Evolutionary conservation across 2,329 filamentous ascomycete genomes (phyloP).

Genomic region (Aspergillus hiratsukae): DNA sequence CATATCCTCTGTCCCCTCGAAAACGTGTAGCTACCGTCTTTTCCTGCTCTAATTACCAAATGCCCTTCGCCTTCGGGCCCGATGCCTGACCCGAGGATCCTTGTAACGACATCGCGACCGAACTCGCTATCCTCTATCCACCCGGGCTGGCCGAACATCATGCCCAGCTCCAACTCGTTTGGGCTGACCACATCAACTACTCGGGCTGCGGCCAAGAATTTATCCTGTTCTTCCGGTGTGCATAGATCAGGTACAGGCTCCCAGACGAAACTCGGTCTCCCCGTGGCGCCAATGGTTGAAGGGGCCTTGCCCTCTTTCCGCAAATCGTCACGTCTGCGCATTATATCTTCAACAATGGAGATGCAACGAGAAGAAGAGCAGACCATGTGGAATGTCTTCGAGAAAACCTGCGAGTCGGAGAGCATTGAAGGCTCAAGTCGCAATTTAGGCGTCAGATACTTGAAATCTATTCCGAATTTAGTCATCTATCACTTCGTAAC

Average conservation of each 20-base stretch:
- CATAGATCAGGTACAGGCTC: slow-evolving; percentile 91
- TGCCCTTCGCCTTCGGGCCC: slow-evolving; percentile 34
- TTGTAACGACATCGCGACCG: slow-evolving; percentile 30
- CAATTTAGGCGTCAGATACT: slow-evolving; percentile 81
- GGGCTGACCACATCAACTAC: slow-evolving; percentile 63
- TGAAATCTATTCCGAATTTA: slow-evolving; percentile 58
- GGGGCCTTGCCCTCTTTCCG: slow-evolving; percentile 22
- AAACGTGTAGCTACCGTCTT: slow-evolving; percentile 54
- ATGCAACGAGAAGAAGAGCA: slow-evolving; percentile 76
- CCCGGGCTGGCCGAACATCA: slow-evolving; percentile 64
- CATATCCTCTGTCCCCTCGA: slow-evolving; percentile 49
- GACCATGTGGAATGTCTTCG: slow-evolving; percentile 80
- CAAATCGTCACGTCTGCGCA: slow-evolving; percentile 45
- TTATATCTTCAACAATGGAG: slow-evolving; percentile 68
- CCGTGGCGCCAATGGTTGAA: slow-evolving; percentile 31
- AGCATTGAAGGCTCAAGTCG: slow-evolving; percentile 72
- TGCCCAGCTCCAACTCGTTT: slow-evolving; percentile 84
- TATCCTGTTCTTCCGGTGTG: slow-evolving; percentile 58
- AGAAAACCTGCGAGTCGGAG: slow-evolving; percentile 59
- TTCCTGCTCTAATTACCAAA: slow-evolving; percentile 55
- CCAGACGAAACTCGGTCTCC: slow-evolving; percentile 78
- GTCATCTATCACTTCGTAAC: not conserved
- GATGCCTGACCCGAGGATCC: slow-evolving; percentile 34
- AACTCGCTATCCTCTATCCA: slow-evolving; percentile 28
- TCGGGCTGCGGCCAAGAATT: slow-evolving; percentile 50